Percentiles rank a stretch among this genome's conserved stretches.
These are phyloP conservation scores for Hypoxylon sp. DNA, from an alignment of 2,329 filamentous ascomycete genomes.

Conservation along the genomic window DNA sequence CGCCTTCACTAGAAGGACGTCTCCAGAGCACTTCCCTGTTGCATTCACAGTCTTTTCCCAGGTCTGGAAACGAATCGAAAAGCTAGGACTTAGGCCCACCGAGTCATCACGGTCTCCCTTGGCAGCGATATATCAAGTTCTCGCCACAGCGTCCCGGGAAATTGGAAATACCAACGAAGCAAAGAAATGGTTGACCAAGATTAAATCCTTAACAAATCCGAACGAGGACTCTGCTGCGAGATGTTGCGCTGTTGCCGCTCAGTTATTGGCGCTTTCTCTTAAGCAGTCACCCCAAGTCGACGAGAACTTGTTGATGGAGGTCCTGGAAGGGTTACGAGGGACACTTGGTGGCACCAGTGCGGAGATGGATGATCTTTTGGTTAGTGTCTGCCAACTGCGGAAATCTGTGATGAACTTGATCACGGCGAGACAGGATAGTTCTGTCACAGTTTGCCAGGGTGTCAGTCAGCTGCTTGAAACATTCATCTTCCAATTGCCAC, in stretches of 20 bases:
- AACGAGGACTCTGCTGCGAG: slow-evolving; percentile 64
- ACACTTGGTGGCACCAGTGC: slow-evolving; percentile 70
- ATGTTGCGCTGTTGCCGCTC: slow-evolving; percentile 67
- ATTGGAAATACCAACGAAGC: slow-evolving; percentile 65
- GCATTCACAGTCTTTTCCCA: slow-evolving; percentile 56
- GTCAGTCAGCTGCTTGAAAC: slow-evolving; percentile 63
- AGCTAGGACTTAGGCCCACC: slow-evolving; percentile 54
- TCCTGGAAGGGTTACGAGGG: slow-evolving; percentile 70
- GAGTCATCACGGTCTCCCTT: slow-evolving; percentile 61
- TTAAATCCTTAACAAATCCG: slow-evolving; percentile 58
- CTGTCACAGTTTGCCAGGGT: slow-evolving; percentile 31
- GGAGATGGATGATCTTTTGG: slow-evolving; percentile 74
- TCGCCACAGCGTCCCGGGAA: slow-evolving; percentile 66
- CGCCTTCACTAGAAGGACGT: slow-evolving; percentile 70
- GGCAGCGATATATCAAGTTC: slow-evolving; percentile 65
- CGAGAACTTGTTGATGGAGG: slow-evolving; percentile 61
- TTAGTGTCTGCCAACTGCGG: slow-evolving; percentile 68
- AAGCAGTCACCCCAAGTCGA: slow-evolving; percentile 61
- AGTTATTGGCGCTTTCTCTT: slow-evolving; percentile 68
- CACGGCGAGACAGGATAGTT: slow-evolving; percentile 39
- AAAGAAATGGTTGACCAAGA: slow-evolving; percentile 67
- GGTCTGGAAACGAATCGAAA: slow-evolving; percentile 58
- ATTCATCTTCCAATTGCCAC: slow-evolving; percentile 71
- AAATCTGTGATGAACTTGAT: slow-evolving; percentile 68
- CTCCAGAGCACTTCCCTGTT: slow-evolving; percentile 58